Evolutionary conservation across 2,329 filamentous ascomycete genomes (phyloP), one percentile per base, ranked within the genome.

Genomic region (Pseudopithomyces maydicus): DNA sequence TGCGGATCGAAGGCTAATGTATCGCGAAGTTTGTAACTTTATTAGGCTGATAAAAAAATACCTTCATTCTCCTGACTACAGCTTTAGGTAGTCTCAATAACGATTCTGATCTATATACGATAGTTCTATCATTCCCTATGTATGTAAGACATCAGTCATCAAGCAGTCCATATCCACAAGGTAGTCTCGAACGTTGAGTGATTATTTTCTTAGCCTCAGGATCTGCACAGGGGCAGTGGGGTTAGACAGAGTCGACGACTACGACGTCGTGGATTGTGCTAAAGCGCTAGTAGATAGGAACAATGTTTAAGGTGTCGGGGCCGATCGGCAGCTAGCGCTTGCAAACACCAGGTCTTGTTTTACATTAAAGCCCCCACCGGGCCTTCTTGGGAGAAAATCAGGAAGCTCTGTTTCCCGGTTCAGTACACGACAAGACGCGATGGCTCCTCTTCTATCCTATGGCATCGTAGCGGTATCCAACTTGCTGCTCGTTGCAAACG

Each of bases 361-460:
- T 20, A 29, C n/a, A 29, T 32, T 26, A 44, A 26, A 44, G 26
- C 20, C 7, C 42, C 44, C 29, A 29, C 42, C 15, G 14, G 7
- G n/a, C 39, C 17, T 20, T 12, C 8, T 20, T n/a, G n/a, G n/a
- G 17, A 6, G 39, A 10, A 20, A 20, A 6, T 10, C 6, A 8
- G 6, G 19, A 15, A 26, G 42, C 29, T n/a, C n/a, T 20, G 8
- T 4, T 22, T 3, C 29, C 42, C 10, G 42, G 5, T 42, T 11
- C 22, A 32, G 5, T 29, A 10, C n/a, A 35, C 17, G 17, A n/a
- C n/a, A 14, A 8, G 14, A 47, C 2, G n/a, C n/a, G n/a, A 56
- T 56, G 54, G 33, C 33, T 12, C 33, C 39, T 19, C 41, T 56
- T 26, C 7, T 51, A 4, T 32, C 53, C 2, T 38, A 46, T n/a